Conservation (phyloP, 1,139 yeast species). For the Nadsonia starkeyi-henricii region DNA sequence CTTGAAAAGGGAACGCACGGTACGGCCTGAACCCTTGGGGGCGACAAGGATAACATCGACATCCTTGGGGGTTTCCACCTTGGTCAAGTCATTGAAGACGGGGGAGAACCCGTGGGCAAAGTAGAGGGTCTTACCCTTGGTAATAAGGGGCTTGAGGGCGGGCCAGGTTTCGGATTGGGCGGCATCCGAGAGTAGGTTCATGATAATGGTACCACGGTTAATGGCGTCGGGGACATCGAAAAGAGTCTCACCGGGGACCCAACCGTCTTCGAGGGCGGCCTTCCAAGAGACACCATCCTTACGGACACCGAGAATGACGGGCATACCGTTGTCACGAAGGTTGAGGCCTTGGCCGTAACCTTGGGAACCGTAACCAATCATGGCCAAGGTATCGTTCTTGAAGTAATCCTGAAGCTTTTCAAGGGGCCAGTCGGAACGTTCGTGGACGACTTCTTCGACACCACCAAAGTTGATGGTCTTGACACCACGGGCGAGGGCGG, state of each 20-base stretch:
- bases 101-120: slow-evolving; percentile 99
- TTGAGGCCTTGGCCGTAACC: slow-evolving; percentile 99
- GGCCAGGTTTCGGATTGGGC: slow-evolving; percentile 99
- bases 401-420: slow-evolving; percentile 92
- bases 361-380: slow-evolving; percentile 98
- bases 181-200: slow-evolving; percentile 98
- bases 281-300: slow-evolving; percentile 99
- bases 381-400: slow-evolving; percentile 94
- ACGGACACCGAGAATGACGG: slow-evolving; percentile 96
- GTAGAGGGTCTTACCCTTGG: slow-evolving; percentile 95
- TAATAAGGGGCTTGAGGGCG: slow-evolving; percentile 72
- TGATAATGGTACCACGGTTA: slow-evolving; percentile 77
- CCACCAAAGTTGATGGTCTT: slow-evolving; percentile 97
- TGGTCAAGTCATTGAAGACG: slow-evolving; percentile 93
- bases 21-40: slow-evolving; percentile 99
- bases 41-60: slow-evolving; percentile 97
- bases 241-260: slow-evolving; percentile 99
- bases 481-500: slow-evolving; percentile 51
- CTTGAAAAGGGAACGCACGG: slow-evolving; percentile 97
- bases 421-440: slow-evolving; percentile 99
- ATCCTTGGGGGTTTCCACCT: slow-evolving; percentile 89
- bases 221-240: slow-evolving; percentile 92
- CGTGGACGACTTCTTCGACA: slow-evolving; percentile 88
- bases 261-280: slow-evolving; percentile 98
- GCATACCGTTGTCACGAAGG: slow-evolving; percentile 96